Evolutionary conservation across 768 basidiomycete genomes (phyloP).

Genomic region (Auricularia sp.): DNA sequence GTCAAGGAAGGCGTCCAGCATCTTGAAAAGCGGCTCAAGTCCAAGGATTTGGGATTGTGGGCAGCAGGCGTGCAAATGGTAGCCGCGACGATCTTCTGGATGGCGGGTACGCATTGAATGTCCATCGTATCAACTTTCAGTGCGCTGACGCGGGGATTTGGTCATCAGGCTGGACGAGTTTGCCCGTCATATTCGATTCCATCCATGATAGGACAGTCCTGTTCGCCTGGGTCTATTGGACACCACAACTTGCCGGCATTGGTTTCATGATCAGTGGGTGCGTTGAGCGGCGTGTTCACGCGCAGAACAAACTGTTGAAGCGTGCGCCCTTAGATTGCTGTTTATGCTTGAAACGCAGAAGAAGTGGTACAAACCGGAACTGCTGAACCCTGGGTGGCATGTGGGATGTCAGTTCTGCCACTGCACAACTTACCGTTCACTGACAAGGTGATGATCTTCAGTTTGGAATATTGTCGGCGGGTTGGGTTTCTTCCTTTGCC

Average conservation of each 20-base stretch:
- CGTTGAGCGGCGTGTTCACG: neutral
- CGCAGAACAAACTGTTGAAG: neutral
- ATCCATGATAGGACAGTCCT: neutral
- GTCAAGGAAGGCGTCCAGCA: neutral
- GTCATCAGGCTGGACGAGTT: neutral
- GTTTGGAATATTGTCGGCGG: conserved; percentile 56
- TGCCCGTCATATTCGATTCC: neutral
- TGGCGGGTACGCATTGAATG: conserved; percentile 29
- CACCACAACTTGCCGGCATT: conserved; percentile 50
- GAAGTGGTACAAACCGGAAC: conserved; percentile 42
- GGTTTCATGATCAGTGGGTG: conserved; percentile 45
- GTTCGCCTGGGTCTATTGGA: conserved; percentile 43
- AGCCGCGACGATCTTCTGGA: conserved; percentile 56
- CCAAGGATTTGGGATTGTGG: conserved; percentile 35
- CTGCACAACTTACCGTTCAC: neutral
- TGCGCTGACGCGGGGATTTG: conserved; percentile 13
- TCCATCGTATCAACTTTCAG: conserved; percentile 3
- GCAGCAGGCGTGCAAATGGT: conserved; percentile 42
- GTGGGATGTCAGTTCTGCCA: conserved; percentile 26
- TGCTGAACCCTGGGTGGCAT: conserved; percentile 44
- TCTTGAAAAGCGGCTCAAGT: neutral
- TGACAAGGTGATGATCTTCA: conserved; percentile 4
- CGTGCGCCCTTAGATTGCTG: conserved; percentile 17
- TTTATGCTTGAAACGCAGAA: conserved; percentile 48
- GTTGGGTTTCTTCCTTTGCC: conserved; percentile 48